These are phyloP conservation scores for Osmanthus fragrans DNA, from an alignment of 257 asterid genomes.

Conservation along the genomic window DNA sequence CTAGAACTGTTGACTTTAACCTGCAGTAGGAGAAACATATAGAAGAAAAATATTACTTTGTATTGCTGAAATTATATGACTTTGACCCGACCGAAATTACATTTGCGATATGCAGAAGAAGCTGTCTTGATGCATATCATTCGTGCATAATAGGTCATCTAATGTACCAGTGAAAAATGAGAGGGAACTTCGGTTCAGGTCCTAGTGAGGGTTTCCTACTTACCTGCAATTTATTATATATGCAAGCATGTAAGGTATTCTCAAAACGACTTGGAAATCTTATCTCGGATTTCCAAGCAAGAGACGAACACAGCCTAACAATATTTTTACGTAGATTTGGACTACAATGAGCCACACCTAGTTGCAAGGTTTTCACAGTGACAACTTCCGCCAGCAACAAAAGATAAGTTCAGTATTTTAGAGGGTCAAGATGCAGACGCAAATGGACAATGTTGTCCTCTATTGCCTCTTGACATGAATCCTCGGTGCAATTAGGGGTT, in stretches of 20 bases:
- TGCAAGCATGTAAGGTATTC: conserved; percentile 34
- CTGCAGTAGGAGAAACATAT: conserved; percentile 39
- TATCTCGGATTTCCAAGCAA: conserved; percentile 14
- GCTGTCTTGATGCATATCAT: conserved; percentile 26
- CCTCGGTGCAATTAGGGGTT: neutral
- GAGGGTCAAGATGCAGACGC: conserved; percentile 3
- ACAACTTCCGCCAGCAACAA: neutral
- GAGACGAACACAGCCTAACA: conserved; percentile 23
- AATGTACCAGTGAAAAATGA: conserved; percentile 60
- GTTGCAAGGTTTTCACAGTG: neutral
- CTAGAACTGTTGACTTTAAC: conserved; percentile 62
- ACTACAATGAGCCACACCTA: conserved; percentile 2
- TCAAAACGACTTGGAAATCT: conserved; percentile 21
- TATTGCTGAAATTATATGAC: neutral
- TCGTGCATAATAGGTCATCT: conserved; percentile 34
- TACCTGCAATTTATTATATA: conserved; percentile 41
- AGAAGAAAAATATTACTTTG: neutral
- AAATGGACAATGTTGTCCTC: neutral
- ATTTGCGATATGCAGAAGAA: neutral
- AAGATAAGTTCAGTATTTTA: neutral
- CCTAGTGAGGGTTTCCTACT: conserved; percentile 57
- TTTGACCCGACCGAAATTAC: conserved; percentile 17
- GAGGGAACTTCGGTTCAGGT: conserved; percentile 66
- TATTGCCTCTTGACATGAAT: neutral
- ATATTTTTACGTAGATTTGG: conserved; percentile 11